phyloP scores from a whole-genome alignment of 129 eudicot genomes.

The Gnaphalium uliginosum region DNA sequence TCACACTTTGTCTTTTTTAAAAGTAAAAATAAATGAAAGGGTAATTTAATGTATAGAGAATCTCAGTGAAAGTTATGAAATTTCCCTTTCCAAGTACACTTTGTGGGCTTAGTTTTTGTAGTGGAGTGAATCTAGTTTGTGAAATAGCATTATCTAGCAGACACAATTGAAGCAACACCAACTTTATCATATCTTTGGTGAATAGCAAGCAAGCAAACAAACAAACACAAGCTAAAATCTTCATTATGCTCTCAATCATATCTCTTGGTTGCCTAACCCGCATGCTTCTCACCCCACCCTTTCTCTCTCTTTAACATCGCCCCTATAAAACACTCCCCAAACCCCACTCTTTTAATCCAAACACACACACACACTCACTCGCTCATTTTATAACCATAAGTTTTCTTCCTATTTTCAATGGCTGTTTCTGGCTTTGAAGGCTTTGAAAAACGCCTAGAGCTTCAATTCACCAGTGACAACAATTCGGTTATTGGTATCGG shows the following conservation, averaged over 20 bases:
- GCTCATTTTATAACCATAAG: neutral
- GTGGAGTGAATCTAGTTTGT: slow-evolving; percentile 38
- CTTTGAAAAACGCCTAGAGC: slow-evolving; percentile 78
- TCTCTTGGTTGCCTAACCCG: slow-evolving; percentile 82
- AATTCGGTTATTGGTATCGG: slow-evolving; percentile 55
- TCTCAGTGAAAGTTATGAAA: slow-evolving; percentile 1
- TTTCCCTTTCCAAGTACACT: slow-evolving; percentile 26
- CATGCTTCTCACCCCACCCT: slow-evolving; percentile 44
- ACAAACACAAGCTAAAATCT: slow-evolving; percentile 41
- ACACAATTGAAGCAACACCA: slow-evolving; percentile 29
- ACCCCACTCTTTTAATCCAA: slow-evolving; percentile 33
- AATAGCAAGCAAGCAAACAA: neutral
- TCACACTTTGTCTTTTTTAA: no score
- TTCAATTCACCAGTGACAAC: slow-evolving; percentile 57
- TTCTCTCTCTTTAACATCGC: slow-evolving; percentile 43
- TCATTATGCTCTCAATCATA: slow-evolving; percentile 78
- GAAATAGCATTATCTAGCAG: slow-evolving; percentile 11
- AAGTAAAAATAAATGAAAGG: neutral
- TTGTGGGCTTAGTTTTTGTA: slow-evolving; percentile 14
- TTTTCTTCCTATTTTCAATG: slow-evolving; percentile 34
- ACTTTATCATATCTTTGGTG: slow-evolving; percentile 28
- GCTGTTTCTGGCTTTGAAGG: slow-evolving; percentile 91
- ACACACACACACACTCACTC: slow-evolving; percentile 1
- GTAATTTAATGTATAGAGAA: neutral
- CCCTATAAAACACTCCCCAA: slow-evolving; percentile 42